phyloP scores from a whole-genome alignment of 192 early-diverging fungal genomes.

The Backusella parvicylindrica region DNA sequence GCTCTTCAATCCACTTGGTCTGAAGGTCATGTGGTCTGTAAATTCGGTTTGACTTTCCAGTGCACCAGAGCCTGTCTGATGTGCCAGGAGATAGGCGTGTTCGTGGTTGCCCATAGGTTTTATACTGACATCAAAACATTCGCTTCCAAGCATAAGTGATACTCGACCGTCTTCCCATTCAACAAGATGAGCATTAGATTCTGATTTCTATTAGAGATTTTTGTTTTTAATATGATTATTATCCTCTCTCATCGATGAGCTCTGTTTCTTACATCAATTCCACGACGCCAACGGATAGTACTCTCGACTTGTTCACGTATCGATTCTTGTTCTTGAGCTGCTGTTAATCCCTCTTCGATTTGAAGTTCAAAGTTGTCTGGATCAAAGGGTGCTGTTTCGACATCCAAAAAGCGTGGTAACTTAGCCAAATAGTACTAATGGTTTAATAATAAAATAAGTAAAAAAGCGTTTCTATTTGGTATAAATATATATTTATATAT shows the following conservation, averaged over 20 bases:
- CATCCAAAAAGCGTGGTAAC: constrained; percentile 65
- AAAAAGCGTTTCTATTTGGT: too few relatives aligned
- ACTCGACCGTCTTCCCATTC: constrained; percentile 74
- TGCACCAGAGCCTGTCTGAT: constrained; percentile 48
- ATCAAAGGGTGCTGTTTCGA: constrained; percentile 64
- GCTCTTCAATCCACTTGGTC: constrained; percentile 53
- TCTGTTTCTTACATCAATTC: constrained; percentile 21
- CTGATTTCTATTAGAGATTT: constrained; percentile 51
- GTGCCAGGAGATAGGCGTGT: constrained; percentile 61
- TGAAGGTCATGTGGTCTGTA: constrained; percentile 61
- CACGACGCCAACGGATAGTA: constrained; percentile 75
- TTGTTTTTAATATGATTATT: not conserved
- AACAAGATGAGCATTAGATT: constrained; percentile 75
- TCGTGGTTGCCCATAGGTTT: constrained; percentile 46
- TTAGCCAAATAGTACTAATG: constrained; percentile 44
- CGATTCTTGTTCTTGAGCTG: constrained; percentile 39
- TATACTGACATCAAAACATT: constrained; percentile 65
- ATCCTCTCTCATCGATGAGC: constrained; percentile 21
- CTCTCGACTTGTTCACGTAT: constrained; percentile 57
- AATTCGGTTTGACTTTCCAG: constrained; percentile 67
- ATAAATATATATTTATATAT: too few relatives aligned
- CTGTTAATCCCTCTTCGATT: constrained; percentile 41
- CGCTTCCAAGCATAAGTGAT: constrained; percentile 70
- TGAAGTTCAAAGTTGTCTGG: constrained; percentile 43
- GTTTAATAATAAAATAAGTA: too few relatives aligned